These are phyloP conservation scores for Hymenoscyphus fraxineus DNA, from an alignment of 2,329 filamentous ascomycete genomes.

Conservation along the genomic window DNA sequence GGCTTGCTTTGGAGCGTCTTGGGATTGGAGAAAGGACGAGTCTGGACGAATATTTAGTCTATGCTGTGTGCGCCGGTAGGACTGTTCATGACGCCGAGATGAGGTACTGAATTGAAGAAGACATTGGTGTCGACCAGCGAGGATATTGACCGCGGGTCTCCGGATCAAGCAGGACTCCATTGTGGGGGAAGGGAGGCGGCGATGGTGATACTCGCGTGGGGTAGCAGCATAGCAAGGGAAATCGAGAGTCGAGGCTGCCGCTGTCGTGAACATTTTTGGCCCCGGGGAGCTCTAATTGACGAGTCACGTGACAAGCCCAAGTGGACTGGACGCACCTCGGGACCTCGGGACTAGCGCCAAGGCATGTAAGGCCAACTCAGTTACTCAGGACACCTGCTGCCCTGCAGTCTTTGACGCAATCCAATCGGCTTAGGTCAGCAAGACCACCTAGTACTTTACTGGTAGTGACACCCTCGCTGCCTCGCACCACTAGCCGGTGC, in stretches of 20 bases:
- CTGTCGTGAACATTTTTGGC: constrained; percentile 13
- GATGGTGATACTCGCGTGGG: not conserved
- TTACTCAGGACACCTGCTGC: not conserved
- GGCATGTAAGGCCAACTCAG: not conserved
- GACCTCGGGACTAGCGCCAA: too few species aligned
- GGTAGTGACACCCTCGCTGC: too few species aligned
- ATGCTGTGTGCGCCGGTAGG: constrained; percentile 35
- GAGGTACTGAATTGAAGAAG: constrained; percentile 28
- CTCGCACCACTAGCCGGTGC: not conserved
- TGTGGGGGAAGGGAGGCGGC: constrained; percentile 11
- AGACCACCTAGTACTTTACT: too few species aligned
- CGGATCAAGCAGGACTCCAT: constrained; percentile 34
- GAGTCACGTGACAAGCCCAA: not conserved
- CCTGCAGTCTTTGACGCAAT: not conserved
- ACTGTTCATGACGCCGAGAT: constrained; percentile 34
- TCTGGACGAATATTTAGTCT: constrained; percentile 54
- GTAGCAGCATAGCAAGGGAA: not conserved
- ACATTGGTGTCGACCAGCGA: constrained; percentile 29
- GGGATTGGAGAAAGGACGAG: constrained; percentile 49
- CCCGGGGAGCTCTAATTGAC: not conserved
- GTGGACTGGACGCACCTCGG: too few species aligned
- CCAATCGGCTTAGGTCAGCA: too few species aligned
- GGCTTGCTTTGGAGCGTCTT: constrained; percentile 37
- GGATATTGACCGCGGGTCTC: constrained; percentile 29
- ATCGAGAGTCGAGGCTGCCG: constrained; percentile 8